These are phyloP conservation scores for Diplosphaera chodatii DNA, from an alignment of 139 green algal species.

Conservation along the genomic window DNA sequence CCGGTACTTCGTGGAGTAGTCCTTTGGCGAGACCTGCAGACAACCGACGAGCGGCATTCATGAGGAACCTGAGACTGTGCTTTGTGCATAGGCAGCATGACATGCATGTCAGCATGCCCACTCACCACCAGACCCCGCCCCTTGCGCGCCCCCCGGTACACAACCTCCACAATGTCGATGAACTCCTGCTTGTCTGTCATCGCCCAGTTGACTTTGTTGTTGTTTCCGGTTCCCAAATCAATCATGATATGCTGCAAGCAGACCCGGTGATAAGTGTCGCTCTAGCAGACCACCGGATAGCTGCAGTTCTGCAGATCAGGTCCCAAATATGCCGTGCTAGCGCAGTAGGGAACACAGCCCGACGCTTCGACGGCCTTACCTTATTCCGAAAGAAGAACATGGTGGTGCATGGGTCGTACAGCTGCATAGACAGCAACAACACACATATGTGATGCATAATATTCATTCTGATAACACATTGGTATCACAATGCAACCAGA, in stretches of 20 bases:
- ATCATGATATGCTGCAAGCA: slow-evolving; percentile 97
- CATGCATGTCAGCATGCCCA: background rate
- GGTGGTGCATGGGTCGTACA: slow-evolving; percentile 97
- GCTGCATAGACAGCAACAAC: too few relatives aligned
- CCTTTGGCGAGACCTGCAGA: slow-evolving; percentile 14
- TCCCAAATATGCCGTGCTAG: too few relatives aligned
- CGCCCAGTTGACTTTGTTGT: slow-evolving; percentile 99
- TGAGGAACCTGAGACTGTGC: too few relatives aligned
- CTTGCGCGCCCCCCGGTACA: slow-evolving; percentile 91
- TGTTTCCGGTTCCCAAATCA: slow-evolving; percentile 98
- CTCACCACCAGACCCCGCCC: slow-evolving; percentile 89
- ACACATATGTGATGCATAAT: too few relatives aligned
- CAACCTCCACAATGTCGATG: slow-evolving; percentile 95
- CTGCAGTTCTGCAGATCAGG: too few relatives aligned
- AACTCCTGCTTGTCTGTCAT: slow-evolving; percentile 99
- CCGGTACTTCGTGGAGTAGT: slow-evolving; percentile 97
- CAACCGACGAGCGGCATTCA: too few relatives aligned
- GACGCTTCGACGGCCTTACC: slow-evolving; percentile 12
- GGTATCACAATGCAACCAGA: too few relatives aligned
- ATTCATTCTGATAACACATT: too few relatives aligned
- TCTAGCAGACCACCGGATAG: too few relatives aligned
- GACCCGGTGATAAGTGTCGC: too few relatives aligned
- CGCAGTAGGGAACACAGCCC: too few relatives aligned
- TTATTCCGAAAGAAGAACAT: slow-evolving; percentile 99
- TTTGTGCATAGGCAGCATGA: too few relatives aligned